Percentiles rank a stretch among this genome's conserved stretches.
phyloP scores from a whole-genome alignment of 352 stramenopile genomes.

The Globisporangium orthogonon region DNA sequence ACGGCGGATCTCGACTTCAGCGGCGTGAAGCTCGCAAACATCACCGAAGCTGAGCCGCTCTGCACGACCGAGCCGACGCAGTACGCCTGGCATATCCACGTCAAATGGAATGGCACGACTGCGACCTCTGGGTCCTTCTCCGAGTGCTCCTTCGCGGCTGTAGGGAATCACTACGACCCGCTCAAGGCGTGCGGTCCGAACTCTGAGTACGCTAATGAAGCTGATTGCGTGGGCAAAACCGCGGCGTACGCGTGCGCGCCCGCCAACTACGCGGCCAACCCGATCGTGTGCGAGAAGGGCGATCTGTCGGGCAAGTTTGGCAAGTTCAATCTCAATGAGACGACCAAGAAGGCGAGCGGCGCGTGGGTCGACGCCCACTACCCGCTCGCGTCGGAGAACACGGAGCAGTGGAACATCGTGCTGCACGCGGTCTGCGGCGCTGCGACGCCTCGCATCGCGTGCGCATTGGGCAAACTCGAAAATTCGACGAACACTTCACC shows the following conservation, averaged over 20 bases:
- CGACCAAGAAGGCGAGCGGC: constrained; percentile 12
- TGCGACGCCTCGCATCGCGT: constrained; percentile 36
- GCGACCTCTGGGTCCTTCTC: constrained; percentile 16
- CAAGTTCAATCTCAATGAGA: constrained; percentile 23
- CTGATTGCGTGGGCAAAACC: constrained; percentile 7
- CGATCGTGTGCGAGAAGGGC: constrained; percentile 26
- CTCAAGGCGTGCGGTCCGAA: constrained; percentile 22
- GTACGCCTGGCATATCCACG: constrained; percentile 32
- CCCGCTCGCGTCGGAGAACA: constrained; percentile 31
- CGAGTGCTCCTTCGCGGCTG: constrained; percentile 16
- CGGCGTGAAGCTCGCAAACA: constrained; percentile 14
- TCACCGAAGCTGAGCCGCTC: constrained; percentile 26
- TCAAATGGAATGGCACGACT: constrained; percentile 17
- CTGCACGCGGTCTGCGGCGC: constrained; percentile 52
- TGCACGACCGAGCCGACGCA: constrained; percentile 27
- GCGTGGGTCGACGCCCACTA: constrained; percentile 44
- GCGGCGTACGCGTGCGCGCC: constrained; percentile 25
- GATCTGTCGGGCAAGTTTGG: constrained; percentile 40
- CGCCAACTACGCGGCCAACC: constrained; percentile 16
- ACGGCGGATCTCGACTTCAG: constrained; percentile 37
- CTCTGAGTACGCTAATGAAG: constrained; percentile 23
- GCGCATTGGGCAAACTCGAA: constrained; percentile 23
- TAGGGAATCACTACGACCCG: constrained; percentile 38
- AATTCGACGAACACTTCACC: background rate
- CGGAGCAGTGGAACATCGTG: constrained; percentile 49